Evolutionary conservation across 768 basidiomycete species (phyloP).

Genomic region (Auricularia sp.): DNA sequence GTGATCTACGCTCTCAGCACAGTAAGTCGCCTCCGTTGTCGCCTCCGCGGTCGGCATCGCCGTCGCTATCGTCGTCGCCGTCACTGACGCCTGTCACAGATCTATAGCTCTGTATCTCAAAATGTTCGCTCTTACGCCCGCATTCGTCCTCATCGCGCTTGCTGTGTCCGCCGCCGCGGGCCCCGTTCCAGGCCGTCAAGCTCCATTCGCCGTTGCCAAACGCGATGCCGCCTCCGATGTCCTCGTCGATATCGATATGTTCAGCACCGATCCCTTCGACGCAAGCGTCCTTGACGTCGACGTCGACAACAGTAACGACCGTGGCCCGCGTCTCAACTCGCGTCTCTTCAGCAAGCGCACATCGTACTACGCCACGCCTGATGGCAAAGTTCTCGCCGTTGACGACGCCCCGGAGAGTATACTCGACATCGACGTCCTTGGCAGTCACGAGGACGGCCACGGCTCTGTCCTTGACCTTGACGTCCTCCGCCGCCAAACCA

Average conservation of each 20-base stretch:
- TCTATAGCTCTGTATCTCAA: not conserved
- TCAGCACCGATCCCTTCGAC: not conserved
- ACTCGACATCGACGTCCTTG: not conserved
- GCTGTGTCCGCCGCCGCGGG: not conserved
- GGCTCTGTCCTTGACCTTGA: not conserved
- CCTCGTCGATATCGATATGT: not conserved
- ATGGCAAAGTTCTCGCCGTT: not conserved
- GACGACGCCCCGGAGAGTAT: not conserved
- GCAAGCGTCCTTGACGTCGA: not conserved
- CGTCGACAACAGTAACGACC: not conserved
- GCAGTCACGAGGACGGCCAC: not conserved
- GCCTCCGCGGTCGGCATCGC: not conserved
- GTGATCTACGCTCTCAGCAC: too few species aligned
- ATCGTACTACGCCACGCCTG: not conserved
- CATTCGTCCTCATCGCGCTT: not conserved
- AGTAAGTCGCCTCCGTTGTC: too few species aligned
- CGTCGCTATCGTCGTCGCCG: not conserved
- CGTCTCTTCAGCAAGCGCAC: not conserved
- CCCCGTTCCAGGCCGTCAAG: not conserved
- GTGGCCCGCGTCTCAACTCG: not conserved
- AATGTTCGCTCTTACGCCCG: not conserved
- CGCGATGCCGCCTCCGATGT: not conserved
- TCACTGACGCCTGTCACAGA: not conserved
- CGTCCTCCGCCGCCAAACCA: not conserved
- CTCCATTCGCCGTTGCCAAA: not conserved